Evolutionary conservation across 495 filamentous ascomycete genomes (phyloP).

Genomic region (Podospora pseudocomata): DNA sequence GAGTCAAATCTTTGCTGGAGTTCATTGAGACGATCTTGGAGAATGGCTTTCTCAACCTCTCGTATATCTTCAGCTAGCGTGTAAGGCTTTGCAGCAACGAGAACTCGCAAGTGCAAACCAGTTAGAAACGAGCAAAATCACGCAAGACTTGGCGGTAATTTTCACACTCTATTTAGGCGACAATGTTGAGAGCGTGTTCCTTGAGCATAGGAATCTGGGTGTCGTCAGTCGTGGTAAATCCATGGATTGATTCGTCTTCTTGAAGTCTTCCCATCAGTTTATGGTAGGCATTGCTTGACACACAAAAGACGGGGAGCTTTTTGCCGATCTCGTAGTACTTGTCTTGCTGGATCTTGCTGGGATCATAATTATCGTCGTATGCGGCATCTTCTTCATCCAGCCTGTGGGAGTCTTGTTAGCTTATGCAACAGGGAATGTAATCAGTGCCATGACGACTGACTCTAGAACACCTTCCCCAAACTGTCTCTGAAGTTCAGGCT

Average conservation of each 20-base stretch:
- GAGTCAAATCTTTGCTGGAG: no score
- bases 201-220: constrained; percentile 56
- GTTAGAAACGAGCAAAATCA: constrained; percentile 45
- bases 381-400: constrained; percentile 21
- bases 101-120: constrained; percentile 52
- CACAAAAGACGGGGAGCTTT: constrained; percentile 59
- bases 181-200: constrained; percentile 53
- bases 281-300: constrained; percentile 56
- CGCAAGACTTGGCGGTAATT: constrained; percentile 35
- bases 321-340: constrained; percentile 50
- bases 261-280: constrained; percentile 54
- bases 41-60: constrained; percentile 28
- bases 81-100: constrained; percentile 40
- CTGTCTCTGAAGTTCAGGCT: constrained; percentile 50
- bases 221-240: constrained; percentile 21
- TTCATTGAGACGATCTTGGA: constrained; percentile 3
- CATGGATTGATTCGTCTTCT: constrained; percentile 20
- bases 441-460: constrained; percentile 17
- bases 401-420: constrained; percentile 21
- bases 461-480: constrained; percentile 56
- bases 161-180: constrained; percentile 28
- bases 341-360: constrained; percentile 44
- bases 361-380: constrained; percentile 23
- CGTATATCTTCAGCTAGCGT: constrained; percentile 43
- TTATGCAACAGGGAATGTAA: not conserved